Conservation (phyloP, 805 yeast species). For the Cyberlindnera euphorbiiphila region DNA sequence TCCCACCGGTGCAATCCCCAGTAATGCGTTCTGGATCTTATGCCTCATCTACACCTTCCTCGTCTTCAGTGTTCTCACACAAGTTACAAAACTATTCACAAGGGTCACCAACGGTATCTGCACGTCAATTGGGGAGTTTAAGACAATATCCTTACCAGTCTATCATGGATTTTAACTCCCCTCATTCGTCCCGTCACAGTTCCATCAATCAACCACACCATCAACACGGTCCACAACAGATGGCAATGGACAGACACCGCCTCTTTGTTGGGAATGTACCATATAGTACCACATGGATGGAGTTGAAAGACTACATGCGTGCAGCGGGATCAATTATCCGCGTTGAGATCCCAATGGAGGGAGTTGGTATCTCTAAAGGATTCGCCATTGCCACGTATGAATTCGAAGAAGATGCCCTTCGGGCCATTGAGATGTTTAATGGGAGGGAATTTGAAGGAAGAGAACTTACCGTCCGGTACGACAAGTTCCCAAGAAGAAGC, state of each 20-base stretch:
- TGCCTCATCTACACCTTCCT: not conserved
- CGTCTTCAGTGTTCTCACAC: slow-evolving; percentile 2
- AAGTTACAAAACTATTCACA: slow-evolving; percentile 2
- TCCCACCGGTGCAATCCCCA: slow-evolving; percentile 4
- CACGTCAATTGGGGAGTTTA: slow-evolving; percentile 16
- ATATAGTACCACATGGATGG: slow-evolving; percentile 39
- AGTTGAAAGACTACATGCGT: slow-evolving; percentile 35
- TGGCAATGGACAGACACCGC: slow-evolving; percentile 35
- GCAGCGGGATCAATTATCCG: slow-evolving; percentile 20
- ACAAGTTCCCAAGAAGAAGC: slow-evolving; percentile 40
- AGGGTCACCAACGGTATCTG: slow-evolving; percentile 18
- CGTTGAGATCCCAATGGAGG: slow-evolving; percentile 36
- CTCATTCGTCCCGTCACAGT: slow-evolving; percentile 1
- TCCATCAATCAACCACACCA: not conserved
- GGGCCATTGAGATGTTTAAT: slow-evolving; percentile 48
- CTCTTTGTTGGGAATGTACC: slow-evolving; percentile 57
- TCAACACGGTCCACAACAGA: too few species aligned
- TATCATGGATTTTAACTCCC: slow-evolving; percentile 19
- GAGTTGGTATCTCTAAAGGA: slow-evolving; percentile 46
- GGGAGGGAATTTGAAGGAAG: slow-evolving; percentile 57
- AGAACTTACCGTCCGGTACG: slow-evolving; percentile 55
- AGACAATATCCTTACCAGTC: slow-evolving; percentile 26
- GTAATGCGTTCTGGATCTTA: not conserved
- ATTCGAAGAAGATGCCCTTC: slow-evolving; percentile 41
- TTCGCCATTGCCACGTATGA: slow-evolving; percentile 61